Evolutionary conservation across 805 yeast genomes (phyloP), one percentile per base, ranked within the genome.

Genomic region (Sugiyamaella marilandica): DNA sequence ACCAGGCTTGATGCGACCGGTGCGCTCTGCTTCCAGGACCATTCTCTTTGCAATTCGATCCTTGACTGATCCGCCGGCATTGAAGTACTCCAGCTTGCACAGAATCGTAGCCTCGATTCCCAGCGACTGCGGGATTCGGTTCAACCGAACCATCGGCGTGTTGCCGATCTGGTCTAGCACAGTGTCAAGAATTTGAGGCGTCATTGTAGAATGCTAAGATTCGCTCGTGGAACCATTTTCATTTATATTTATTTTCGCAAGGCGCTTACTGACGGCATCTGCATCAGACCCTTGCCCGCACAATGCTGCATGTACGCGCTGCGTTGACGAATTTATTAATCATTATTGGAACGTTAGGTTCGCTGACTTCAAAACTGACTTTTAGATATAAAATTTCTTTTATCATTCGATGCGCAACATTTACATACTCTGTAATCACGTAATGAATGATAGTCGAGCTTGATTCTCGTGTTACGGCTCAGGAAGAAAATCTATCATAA

Each of bases 51-150:
- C 95, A 63, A 87, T 87, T 70, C 96, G 81, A 67, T 87, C 96
- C 72, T 87, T 87, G 67, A 87, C 88, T 44, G 94, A 85, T 24
- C 96, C 96, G 57, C 95, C 96, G 58, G 94, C 87, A 67, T 87
- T 87, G 79, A 87, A 87, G 52, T 82, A 76, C 67, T 87, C 96
- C 47, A 84, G 81, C 68, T 87, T 87, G 62, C 87, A 94, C 59
- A 79, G 58, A 21, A 70, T 55, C 7, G 67, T 61, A 34, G 94
- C 90, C 68, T 83, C 84, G 65, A 87, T 79, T 11, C 94, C 92
- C 47, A 78, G 70, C 13, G 84, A 78, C 66, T 85, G 84, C 11
- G 95, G 96, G 56, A 87, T 78, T 64, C 80, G 82, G 75, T 85
- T 86, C 55, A 87, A 72, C 66, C 76, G 79, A 56, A 87, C 84